Evolutionary conservation across 106 monocot species (phyloP), one percentile per base, ranked within the genome.

Genomic region (Posidonia australis): DNA sequence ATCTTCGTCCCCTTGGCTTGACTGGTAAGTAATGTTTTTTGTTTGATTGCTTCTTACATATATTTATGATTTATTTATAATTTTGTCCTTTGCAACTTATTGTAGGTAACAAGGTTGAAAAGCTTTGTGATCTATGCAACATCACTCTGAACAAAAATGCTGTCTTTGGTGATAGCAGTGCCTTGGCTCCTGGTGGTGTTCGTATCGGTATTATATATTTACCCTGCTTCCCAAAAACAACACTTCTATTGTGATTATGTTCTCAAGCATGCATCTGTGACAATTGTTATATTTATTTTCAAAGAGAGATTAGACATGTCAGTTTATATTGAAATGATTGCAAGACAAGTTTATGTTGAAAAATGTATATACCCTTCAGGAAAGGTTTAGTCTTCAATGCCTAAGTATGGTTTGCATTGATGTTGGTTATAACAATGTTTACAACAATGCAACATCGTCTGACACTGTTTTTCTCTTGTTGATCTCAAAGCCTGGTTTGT

Each of bases 101-200:
- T 76, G 51, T 32, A 96, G 94, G 94, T 22, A 96, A 96, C 70
- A 96, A 96, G 75, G 89, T 96, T 54, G 94, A 96, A 76, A 96
- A 89, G 66, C 76, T 96, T 22, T 96, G 94, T 65, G 94, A 96
- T 74, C 71, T 86, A 19, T 86, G 90, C 84, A 79, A 82, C 52
- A 96, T 96, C 42, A 90, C 94, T 0, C 62, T 96, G 10, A 96
- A 96, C 74, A 96, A 90, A 66, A 96, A 89, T 80, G 89, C 86
- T 52, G 90, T 96, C 53, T 96, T 96, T 77, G 94, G 94, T 17
- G 94, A 96, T 68, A 96, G 86, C 82, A 90, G 94, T 59, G 94
- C 94, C 31, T 58, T 96, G 53, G 66, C 89, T 71, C 94, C 94
- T 74, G 94, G 89, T 44, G 94, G 94, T 72, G 84, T 96, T 48